Base-by-base conservation (phyloP, 257 asterid genomes). In the Scutellaria minor region DNA sequence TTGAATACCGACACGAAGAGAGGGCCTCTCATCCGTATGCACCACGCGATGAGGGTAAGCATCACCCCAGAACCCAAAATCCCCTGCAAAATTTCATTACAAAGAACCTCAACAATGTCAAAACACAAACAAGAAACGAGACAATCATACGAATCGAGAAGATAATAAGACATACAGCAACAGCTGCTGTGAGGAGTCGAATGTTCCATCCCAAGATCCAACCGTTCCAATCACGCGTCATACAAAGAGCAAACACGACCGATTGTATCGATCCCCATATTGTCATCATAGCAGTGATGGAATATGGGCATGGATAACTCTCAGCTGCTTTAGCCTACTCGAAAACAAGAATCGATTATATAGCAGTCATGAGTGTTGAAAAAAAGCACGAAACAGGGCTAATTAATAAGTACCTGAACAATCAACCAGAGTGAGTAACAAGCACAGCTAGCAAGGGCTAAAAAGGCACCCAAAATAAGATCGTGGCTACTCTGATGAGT, bases 181-280 rank as follows among this genome's bases (percentile, higher is more conserved):
- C 66, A 39, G 14, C 15, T 10, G 72, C 84, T 6, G 84, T 61
- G n/a, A 90, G 67, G 24, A 90, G 88, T 6, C 88, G 82, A 66
- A 90, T 77, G 67, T 90, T 67, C 90, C 85, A 85, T 6, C 87
- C 91, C 62, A 88, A 6, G 5, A 12, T 74, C 96, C 96, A 90
- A 7, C 83, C 76, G 58, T 39, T 78, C 95, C 89, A 79, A 39
- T 86, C 88, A 71, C 83, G 77, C 69, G 85, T 86, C 0, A 59
- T 52, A 53, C 82, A 86, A 9, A 90, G 15, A 0, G 89, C 96
- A 42, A 31, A 86, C 0, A 52, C 22, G 3, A 59, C 66, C 6
- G 83, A 70, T 56, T 77, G 95, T 39, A 79, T 35, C 24, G 91
- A 68, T 0, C 83, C 95, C 85, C 83, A 83, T 1, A 72, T 0